These are phyloP conservation scores for Ministeria vibrans DNA, from an alignment of 78 protist genomes.

Conservation along the genomic window DNA sequence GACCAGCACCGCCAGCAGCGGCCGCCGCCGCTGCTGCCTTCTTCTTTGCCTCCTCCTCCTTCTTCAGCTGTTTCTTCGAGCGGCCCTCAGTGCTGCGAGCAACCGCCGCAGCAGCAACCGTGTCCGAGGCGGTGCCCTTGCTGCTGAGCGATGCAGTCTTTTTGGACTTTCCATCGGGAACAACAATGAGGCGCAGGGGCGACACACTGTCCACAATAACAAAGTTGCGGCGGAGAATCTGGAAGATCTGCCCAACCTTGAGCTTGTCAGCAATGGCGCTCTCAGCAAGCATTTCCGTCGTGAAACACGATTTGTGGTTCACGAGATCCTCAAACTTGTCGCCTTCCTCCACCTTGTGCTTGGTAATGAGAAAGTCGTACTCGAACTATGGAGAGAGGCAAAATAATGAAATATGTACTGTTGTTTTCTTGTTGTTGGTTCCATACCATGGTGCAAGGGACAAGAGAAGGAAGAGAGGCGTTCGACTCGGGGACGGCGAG, in stretches of 20 bases:
- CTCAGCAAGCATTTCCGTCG: background rate
- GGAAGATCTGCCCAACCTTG: conserved; percentile 5
- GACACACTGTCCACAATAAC: background rate
- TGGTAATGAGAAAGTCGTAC: conserved; percentile 6
- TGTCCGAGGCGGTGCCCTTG: background rate
- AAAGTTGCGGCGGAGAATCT: conserved; percentile 13
- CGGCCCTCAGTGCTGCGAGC: background rate
- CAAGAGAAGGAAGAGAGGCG: no score
- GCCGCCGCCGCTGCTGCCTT: background rate
- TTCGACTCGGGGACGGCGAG: conserved; percentile 37
- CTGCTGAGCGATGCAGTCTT: background rate
- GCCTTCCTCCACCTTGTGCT: conserved; percentile 5
- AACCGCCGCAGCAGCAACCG: background rate
- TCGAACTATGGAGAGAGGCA: background rate
- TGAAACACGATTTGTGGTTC: background rate
- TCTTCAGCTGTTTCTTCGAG: background rate
- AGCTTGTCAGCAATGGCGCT: background rate
- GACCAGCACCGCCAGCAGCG: background rate
- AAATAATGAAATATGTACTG: background rate
- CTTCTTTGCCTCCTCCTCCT: background rate
- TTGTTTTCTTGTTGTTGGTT: no score
- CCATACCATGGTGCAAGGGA: no score
- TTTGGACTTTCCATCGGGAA: conserved; percentile 17
- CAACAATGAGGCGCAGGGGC: background rate
- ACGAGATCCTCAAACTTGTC: background rate